phyloP scores from a whole-genome alignment of 805 yeast genomes.

The Teunomyces tritomae region DNA sequence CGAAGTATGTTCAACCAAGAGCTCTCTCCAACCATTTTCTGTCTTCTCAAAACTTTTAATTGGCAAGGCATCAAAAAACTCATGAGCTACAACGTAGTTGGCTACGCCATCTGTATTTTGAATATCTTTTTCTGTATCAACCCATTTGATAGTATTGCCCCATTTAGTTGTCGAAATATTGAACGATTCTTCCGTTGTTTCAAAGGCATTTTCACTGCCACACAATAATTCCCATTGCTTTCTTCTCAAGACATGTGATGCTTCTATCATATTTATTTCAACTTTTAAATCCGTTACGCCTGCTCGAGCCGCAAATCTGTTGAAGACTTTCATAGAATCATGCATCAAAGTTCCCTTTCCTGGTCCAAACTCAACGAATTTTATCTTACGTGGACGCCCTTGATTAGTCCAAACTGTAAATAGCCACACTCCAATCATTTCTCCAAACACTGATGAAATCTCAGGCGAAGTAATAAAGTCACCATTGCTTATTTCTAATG shows the following conservation, averaged over 20 bases:
- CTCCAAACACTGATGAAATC: slow-evolving; percentile 84
- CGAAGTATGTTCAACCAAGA: slow-evolving; percentile 57
- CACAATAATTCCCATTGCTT: slow-evolving; percentile 56
- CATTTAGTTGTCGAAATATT: slow-evolving; percentile 43
- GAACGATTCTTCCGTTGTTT: slow-evolving; percentile 29
- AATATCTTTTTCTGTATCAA: slow-evolving; percentile 54
- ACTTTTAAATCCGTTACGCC: slow-evolving; percentile 18
- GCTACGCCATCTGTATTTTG: slow-evolving; percentile 26
- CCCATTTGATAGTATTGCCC: slow-evolving; percentile 58
- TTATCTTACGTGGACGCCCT: slow-evolving; percentile 45
- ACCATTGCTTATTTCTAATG: slow-evolving; percentile 58
- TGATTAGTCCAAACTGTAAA: slow-evolving; percentile 58
- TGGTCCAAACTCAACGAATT: slow-evolving; percentile 79
- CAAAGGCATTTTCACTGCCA: slow-evolving; percentile 19
- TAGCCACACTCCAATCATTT: slow-evolving; percentile 75
- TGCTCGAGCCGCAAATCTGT: slow-evolving; percentile 30
- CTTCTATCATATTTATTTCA: slow-evolving; percentile 62
- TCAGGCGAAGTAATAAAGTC: slow-evolving; percentile 88
- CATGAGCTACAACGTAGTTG: slow-evolving; percentile 76
- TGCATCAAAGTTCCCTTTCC: slow-evolving; percentile 78
- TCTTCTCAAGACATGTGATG: slow-evolving; percentile 59
- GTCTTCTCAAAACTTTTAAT: slow-evolving; percentile 65
- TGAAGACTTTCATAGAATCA: slow-evolving; percentile 54
- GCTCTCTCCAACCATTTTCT: slow-evolving; percentile 75
- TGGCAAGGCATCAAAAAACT: slow-evolving; percentile 85